phyloP scores from a whole-genome alignment of 1,139 yeast genomes.

The Protomyces inundatus region DNA sequence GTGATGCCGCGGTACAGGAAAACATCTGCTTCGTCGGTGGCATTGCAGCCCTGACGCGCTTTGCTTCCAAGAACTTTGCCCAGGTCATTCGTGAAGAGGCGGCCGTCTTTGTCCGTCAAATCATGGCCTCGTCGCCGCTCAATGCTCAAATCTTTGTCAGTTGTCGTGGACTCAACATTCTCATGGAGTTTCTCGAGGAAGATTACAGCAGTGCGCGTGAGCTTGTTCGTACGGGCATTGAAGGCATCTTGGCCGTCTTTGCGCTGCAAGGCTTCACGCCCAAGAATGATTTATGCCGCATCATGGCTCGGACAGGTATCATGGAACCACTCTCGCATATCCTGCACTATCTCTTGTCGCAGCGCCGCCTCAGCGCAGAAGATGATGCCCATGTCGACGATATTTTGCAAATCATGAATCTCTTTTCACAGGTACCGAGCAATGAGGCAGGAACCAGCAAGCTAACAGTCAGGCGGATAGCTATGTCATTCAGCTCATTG shows the following conservation, averaged over 20 bases:
- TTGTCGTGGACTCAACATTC: conserved; percentile 53
- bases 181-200: conserved; percentile 52
- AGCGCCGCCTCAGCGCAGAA: conserved; percentile 25
- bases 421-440: conserved; percentile 34
- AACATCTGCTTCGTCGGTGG: conserved; percentile 55
- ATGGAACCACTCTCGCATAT: conserved; percentile 50
- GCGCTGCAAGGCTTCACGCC: conserved; percentile 44
- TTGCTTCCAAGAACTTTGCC: conserved; percentile 43
- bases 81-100: conserved; percentile 45
- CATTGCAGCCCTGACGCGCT: conserved; percentile 45
- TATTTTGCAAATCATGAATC: conserved; percentile 36
- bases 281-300: conserved; percentile 53
- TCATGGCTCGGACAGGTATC: conserved; percentile 48
- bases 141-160: conserved; percentile 51
- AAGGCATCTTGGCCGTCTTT: conserved; percentile 47
- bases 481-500: conserved; percentile 36
- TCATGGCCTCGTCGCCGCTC: conserved; percentile 42
- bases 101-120: conserved; percentile 43
- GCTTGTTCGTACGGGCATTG: conserved; percentile 48
- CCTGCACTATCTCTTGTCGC: conserved; percentile 37
- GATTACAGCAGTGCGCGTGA: conserved; percentile 44
- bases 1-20: conserved; percentile 44
- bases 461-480: conserved; percentile 36
- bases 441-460: not conserved
- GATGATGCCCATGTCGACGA: conserved; percentile 27